Evolutionary conservation across 2,329 filamentous ascomycete genomes (phyloP).

Genomic region (Ploettnerulaceae sp.): DNA sequence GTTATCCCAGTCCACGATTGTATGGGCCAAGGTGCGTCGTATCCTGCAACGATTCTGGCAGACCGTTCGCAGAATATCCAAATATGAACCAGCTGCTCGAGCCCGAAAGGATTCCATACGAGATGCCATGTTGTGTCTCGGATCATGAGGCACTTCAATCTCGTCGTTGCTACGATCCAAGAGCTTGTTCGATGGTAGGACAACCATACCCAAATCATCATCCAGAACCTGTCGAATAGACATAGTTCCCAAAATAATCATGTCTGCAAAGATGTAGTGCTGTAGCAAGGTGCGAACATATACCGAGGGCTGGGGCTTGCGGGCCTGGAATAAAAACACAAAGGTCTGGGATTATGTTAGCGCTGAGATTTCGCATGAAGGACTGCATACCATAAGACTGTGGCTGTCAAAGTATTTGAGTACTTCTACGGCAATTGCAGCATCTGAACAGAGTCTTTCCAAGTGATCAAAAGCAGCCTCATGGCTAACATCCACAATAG

Average conservation of each 20-base stretch:
- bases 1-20: conserved; percentile 75
- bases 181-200: conserved; percentile 66
- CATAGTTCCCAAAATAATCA: conserved; percentile 62
- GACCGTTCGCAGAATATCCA: conserved; percentile 77
- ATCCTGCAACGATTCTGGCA: conserved; percentile 90
- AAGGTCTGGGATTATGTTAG: conserved; percentile 51
- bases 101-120: conserved; percentile 67
- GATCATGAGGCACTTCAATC: conserved; percentile 68
- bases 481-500: conserved; percentile 74
- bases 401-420: conserved; percentile 64
- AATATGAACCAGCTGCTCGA: conserved; percentile 62
- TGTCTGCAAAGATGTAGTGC: conserved; percentile 67
- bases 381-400: conserved; percentile 58
- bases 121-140: conserved; percentile 66
- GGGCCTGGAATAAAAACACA: conserved; percentile 67
- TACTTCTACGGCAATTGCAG: conserved; percentile 61
- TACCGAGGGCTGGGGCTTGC: conserved; percentile 75
- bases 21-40: conserved; percentile 82
- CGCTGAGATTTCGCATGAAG: background rate
- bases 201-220: conserved; percentile 72
- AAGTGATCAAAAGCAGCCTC: conserved; percentile 68
- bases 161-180: conserved; percentile 71
- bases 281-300: conserved; percentile 80
- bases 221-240: conserved; percentile 72
- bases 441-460: conserved; percentile 66